Evolutionary conservation across 768 basidiomycete species (phyloP).

Genomic region (Leccinum aurantiacum): DNA sequence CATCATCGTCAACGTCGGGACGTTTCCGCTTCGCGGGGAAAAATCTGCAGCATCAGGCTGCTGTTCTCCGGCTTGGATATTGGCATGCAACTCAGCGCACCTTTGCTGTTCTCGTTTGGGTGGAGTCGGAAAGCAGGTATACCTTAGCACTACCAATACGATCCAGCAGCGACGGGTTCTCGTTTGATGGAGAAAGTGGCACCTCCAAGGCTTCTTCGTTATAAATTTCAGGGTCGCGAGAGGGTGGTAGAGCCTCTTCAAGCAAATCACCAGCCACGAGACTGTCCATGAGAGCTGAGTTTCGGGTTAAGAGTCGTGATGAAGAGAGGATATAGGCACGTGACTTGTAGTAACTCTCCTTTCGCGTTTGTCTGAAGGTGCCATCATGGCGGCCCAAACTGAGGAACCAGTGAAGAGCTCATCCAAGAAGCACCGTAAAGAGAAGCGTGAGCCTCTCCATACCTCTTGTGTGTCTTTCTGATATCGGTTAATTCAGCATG

Average conservation of each 20-base stretch:
- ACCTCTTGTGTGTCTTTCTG: conserved; percentile 1
- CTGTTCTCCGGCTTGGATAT: conserved; percentile 36
- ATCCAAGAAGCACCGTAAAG: conserved; percentile 89
- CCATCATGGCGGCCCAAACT: conserved; percentile 30
- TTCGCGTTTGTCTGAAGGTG: not conserved
- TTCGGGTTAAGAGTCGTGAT: not conserved
- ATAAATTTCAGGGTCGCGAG: conserved; percentile 55
- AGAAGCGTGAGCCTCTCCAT: conserved; percentile 72
- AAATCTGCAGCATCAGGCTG: conserved; percentile 44
- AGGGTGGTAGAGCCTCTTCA: conserved; percentile 38
- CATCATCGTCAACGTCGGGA: conserved; percentile 39
- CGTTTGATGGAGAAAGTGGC: conserved; percentile 31
- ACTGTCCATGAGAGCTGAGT: conserved; percentile 46
- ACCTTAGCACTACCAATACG: conserved; percentile 74
- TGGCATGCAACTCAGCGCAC: conserved; percentile 56
- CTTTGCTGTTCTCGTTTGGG: conserved; percentile 63
- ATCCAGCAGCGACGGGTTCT: conserved; percentile 43
- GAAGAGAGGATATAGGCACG: conserved; percentile 11
- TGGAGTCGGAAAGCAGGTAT: conserved; percentile 73
- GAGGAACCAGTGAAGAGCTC: conserved; percentile 59
- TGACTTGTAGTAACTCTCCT: conserved; percentile 8
- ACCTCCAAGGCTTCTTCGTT: conserved; percentile 52
- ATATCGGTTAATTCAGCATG: conserved; percentile 61
- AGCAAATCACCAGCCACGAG: conserved; percentile 35
- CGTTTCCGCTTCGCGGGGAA: conserved; percentile 46